Percentiles rank a stretch among this genome's conserved stretches.
Evolutionary conservation across 345 rosid genomes (phyloP).

Genomic region (Citropsis articulata): DNA sequence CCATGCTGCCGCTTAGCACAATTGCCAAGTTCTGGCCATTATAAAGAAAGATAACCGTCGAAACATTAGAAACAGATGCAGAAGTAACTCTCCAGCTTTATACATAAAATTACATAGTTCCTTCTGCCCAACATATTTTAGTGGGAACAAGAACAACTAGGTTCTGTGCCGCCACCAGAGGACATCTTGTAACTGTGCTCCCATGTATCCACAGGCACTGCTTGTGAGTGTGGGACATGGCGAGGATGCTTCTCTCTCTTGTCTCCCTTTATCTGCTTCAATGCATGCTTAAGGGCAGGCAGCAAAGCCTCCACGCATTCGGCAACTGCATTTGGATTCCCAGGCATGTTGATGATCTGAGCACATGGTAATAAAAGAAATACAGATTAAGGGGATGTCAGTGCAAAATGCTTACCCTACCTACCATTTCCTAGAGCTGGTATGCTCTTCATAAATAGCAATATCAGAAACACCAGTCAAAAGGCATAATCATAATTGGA

Average conservation of each 20-base stretch:
- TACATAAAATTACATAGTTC: not conserved
- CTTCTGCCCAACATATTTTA: slow-evolving; percentile 8
- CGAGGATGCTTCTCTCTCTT: slow-evolving; percentile 91
- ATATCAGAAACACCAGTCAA: not conserved
- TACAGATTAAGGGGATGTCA: not conserved
- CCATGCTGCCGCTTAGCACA: too few relatives aligned
- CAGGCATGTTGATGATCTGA: slow-evolving; percentile 96
- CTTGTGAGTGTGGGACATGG: slow-evolving; percentile 74
- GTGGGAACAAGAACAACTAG: slow-evolving; percentile 56
- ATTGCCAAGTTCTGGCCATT: not conserved
- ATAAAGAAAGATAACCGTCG: not conserved
- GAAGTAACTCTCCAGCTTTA: not conserved
- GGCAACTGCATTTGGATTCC: slow-evolving; percentile 89
- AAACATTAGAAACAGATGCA: not conserved
- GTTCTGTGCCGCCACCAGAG: slow-evolving; percentile 26
- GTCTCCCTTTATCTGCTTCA: slow-evolving; percentile 89
- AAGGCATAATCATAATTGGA: not conserved
- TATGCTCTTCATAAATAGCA: not conserved
- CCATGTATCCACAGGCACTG: slow-evolving; percentile 57
- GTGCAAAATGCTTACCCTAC: not conserved
- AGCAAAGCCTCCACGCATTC: slow-evolving; percentile 94
- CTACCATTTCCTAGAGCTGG: not conserved
- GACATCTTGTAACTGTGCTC: slow-evolving; percentile 65
- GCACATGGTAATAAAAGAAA: not conserved
- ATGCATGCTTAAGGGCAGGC: slow-evolving; percentile 83